Conservation (phyloP, 352 stramenopile species). For the Achlya hypogyna region DNA sequence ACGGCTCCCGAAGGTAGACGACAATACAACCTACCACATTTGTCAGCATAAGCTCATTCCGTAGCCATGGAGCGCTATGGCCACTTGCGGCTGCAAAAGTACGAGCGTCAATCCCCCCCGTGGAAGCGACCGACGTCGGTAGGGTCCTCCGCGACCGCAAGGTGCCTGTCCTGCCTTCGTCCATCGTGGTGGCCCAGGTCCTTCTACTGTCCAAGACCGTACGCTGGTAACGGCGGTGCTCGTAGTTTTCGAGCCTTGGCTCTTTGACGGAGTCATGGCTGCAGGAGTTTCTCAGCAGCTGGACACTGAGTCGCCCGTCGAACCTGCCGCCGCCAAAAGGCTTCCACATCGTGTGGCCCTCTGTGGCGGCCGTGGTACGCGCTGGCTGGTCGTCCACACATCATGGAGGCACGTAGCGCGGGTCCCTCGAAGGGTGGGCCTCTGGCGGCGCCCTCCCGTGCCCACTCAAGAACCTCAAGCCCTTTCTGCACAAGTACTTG, state of each 20-base stretch:
- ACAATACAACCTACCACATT: not conserved
- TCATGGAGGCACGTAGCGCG: not conserved
- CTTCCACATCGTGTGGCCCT: conserved; percentile 75
- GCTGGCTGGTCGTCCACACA: not conserved
- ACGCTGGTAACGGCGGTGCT: not conserved
- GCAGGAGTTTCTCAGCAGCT: conserved; percentile 52
- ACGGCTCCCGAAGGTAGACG: conserved; percentile 29
- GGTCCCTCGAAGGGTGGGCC: conserved; percentile 68
- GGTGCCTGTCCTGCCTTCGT: not conserved
- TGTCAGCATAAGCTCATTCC: not conserved
- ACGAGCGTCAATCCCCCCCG: conserved; percentile 15
- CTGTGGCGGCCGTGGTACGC: conserved; percentile 65
- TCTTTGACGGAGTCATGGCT: conserved; percentile 79
- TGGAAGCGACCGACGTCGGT: too few species aligned
- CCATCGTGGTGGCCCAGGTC: not conserved
- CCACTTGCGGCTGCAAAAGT: conserved; percentile 60
- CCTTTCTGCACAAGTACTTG: conserved; percentile 78
- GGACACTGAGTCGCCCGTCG: conserved; percentile 30
- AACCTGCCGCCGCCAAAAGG: conserved; percentile 33
- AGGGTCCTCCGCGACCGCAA: not conserved
- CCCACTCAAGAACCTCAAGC: conserved; percentile 78
- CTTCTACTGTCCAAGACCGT: not conserved
- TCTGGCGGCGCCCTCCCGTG: conserved; percentile 60
- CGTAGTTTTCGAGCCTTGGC: conserved; percentile 69
- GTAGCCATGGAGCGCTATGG: conserved; percentile 78